Percentiles rank a stretch among this genome's conserved stretches.
These are phyloP conservation scores for Tremellales sp. DNA, from an alignment of 1,284 basidiomycete species.

Conservation along the genomic window DNA sequence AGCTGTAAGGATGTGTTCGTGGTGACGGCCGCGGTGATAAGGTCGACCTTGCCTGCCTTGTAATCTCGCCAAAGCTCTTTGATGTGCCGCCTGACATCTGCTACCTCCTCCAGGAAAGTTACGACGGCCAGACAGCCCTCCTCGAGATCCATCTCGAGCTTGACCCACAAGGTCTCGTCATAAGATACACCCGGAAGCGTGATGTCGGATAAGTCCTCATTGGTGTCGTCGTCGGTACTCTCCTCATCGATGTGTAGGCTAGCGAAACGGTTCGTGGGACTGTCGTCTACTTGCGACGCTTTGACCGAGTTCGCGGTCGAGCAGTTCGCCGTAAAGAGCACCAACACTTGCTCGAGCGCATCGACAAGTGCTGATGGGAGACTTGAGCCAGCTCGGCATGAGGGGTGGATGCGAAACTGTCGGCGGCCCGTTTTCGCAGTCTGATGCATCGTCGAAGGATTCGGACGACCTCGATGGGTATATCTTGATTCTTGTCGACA, in stretches of 20 bases:
- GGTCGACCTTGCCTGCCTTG: conserved; percentile 4
- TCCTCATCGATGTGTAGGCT: background rate
- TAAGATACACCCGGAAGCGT: conserved; percentile 5
- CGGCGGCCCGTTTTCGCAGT: conserved; percentile 1
- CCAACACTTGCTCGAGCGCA: conserved; percentile 2
- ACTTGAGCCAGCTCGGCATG: background rate
- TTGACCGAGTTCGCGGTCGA: background rate
- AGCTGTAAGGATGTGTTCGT: conserved; percentile 20
- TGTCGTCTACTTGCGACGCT: background rate
- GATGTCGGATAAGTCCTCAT: conserved; percentile 15
- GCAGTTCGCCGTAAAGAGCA: background rate
- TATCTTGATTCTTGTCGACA: conserved; percentile 4
- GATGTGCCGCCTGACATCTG: conserved; percentile 9
- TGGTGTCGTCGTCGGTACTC: conserved; percentile 1
- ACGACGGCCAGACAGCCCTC: conserved; percentile 8
- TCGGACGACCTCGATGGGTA: conserved; percentile 12
- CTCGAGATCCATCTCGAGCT: conserved; percentile 1
- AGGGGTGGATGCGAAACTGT: background rate
- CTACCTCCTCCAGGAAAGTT: conserved; percentile 13
- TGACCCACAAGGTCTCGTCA: background rate
- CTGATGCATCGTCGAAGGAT: conserved; percentile 13
- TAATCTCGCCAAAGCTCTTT: conserved; percentile 11
- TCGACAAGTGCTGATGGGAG: conserved; percentile 9
- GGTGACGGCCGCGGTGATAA: conserved; percentile 16
- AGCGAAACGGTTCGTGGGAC: background rate